These are phyloP conservation scores for Claviceps paspali DNA, from an alignment of 2,329 filamentous ascomycete species.

Conservation along the genomic window DNA sequence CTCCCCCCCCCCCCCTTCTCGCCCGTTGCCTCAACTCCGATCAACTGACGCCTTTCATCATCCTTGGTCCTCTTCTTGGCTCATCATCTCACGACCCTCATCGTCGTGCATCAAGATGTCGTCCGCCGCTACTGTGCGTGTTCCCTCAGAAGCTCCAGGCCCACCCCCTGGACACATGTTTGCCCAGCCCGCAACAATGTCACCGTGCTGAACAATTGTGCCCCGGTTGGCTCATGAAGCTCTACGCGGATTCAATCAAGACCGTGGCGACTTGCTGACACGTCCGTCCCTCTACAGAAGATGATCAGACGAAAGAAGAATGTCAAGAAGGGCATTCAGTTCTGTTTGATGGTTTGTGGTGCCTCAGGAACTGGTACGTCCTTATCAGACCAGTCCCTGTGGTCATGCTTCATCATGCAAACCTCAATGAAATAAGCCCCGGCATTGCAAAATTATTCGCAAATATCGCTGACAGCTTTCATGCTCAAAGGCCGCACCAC, in stretches of 20 bases:
- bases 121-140: conserved; percentile 10
- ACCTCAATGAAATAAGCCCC: background rate
- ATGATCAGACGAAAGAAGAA: conserved; percentile 99
- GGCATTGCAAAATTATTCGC: background rate
- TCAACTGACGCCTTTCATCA: conserved; percentile 7
- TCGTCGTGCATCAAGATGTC: conserved; percentile 11
- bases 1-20: conserved; percentile 5
- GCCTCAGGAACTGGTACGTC: conserved; percentile 88
- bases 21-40: conserved; percentile 2
- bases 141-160: conserved; percentile 3
- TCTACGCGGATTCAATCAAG: background rate
- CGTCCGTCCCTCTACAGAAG: conserved; percentile 37
- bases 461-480: background rate
- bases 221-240: conserved; percentile 5
- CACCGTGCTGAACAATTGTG: conserved; percentile 2
- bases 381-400: background rate
- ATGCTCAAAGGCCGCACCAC: conserved; percentile 66
- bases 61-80: conserved; percentile 6
- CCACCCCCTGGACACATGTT: conserved; percentile 1
- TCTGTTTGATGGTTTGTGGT: conserved; percentile 99
- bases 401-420: background rate
- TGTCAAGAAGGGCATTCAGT: conserved; percentile 99
- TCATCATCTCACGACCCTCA: conserved; percentile 3
- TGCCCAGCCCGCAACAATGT: background rate
- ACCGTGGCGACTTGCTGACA: conserved; percentile 13